Evolutionary conservation across 1,284 basidiomycete species (phyloP), one percentile per base, ranked within the genome.

Genomic region (Hemileia vastatrix): DNA sequence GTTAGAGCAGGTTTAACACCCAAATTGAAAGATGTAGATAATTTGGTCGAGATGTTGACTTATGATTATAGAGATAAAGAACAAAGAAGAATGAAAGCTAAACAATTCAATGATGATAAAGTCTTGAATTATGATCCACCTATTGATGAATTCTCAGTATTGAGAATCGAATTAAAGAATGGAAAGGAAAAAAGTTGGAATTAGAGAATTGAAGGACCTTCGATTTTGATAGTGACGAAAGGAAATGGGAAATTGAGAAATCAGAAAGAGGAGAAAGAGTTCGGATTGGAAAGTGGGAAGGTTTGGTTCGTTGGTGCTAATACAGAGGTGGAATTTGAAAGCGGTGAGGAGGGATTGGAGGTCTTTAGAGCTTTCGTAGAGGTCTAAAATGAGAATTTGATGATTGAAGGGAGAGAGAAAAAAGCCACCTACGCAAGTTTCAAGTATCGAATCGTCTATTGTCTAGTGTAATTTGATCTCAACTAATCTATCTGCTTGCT

Each of bases 1-100:
- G 95, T 99, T 63, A 88, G 95, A 52, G 95, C 95, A 1, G 95
- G 95, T 18, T 84, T 99, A 48, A 99, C 95, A 0, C 94, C 95
- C 9, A 99, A 99, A 77, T 82, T 89, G 21, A 84, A 93, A 64
- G 95, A 99, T 75, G 85, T 96, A 18, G 84, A 86, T 2, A 96
- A 93, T 67, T 84, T 99, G 54, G 80, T 96, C 64, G 80, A 83
- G 2, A 89, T 90, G 74, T 82, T 98, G 65, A 97, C 92, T 6
- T 98, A 97, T 77, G 81, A 79, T 56, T 81, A 88, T 11, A 84
- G 85, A 1, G 81, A 83, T 4, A 82, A 85, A 18, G 78, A 80
- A 9, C 83, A 82, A 65, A 90, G 94, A 74, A 76, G 84, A 65
- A 84, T 95, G 65, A 70, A 78, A 27, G 84, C 89, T 0, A 74